phyloP scores from a whole-genome alignment of 257 asterid species.

The Penstemon barbatus region DNA sequence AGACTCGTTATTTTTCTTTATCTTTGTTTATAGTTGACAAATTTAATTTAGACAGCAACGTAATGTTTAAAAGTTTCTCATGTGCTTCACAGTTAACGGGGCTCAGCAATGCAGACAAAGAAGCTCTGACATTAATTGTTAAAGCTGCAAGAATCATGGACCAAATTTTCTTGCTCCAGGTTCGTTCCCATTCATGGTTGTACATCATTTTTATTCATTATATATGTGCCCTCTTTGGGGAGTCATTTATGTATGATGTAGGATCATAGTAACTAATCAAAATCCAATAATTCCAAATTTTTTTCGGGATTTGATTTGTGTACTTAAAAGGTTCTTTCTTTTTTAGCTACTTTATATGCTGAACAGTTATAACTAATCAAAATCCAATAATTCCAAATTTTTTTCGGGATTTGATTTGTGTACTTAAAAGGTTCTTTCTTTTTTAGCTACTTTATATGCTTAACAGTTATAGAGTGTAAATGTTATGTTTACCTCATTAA shows the following conservation, averaged over 20 bases:
- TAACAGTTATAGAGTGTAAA: background rate
- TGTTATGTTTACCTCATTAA: conserved; percentile 5
- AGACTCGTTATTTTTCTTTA: no score
- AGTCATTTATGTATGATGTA: conserved; percentile 1
- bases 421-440: background rate
- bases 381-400: background rate
- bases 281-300: background rate
- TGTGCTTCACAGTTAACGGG: conserved; percentile 60
- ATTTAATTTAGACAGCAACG: no score
- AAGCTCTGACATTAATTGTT: conserved; percentile 58
- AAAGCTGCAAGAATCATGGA: conserved; percentile 85
- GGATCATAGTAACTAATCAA: background rate
- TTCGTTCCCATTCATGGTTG: conserved; percentile 24
- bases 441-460: background rate
- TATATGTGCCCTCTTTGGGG: no score
- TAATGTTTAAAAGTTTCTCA: background rate
- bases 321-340: background rate
- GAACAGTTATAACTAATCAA: background rate
- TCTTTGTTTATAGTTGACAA: no score
- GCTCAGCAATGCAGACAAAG: conserved; percentile 69
- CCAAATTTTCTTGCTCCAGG: conserved; percentile 79
- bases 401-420: conserved; percentile 9
- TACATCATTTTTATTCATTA: background rate
- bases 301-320: conserved; percentile 1
- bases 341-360: background rate